These are phyloP conservation scores for Cyberlindnera subsufficiens DNA, from an alignment of 805 yeast species.

Conservation along the genomic window DNA sequence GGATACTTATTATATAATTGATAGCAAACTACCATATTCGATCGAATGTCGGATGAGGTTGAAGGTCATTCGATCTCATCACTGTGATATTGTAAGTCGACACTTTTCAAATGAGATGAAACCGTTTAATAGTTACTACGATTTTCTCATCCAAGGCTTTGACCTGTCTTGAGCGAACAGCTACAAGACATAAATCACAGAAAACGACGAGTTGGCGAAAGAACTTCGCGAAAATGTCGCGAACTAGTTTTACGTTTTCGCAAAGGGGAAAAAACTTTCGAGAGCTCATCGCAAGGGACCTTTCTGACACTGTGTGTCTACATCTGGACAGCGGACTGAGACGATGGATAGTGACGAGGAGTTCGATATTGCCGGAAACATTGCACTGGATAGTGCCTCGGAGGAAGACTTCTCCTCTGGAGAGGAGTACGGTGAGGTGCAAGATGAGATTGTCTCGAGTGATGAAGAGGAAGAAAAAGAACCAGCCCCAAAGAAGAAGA, in stretches of 20 bases:
- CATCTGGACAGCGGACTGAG: background rate
- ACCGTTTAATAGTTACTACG: too few relatives aligned
- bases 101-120: too few relatives aligned
- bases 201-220: too few relatives aligned
- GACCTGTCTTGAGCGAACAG: too few relatives aligned
- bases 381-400: constrained; percentile 42
- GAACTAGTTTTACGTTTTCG: background rate
- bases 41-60: too few relatives aligned
- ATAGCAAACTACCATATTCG: too few relatives aligned
- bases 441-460: constrained; percentile 47
- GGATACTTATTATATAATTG: too few relatives aligned
- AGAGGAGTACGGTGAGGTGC: constrained; percentile 32
- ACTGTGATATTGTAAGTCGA: too few relatives aligned
- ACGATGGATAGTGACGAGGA: constrained; percentile 29
- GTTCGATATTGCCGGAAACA: constrained; percentile 57
- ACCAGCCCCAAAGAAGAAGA: constrained; percentile 22
- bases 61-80: too few relatives aligned
- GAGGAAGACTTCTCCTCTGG: constrained; percentile 29
- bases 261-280: background rate
- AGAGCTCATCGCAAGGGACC: background rate
- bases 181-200: too few relatives aligned
- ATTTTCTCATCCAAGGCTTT: too few relatives aligned
- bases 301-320: constrained; percentile 13
- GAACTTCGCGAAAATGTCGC: too few relatives aligned
- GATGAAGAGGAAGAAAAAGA: constrained; percentile 41